Evolutionary conservation across 768 basidiomycete genomes (phyloP).

Genomic region (Sarcodon aspratus): DNA sequence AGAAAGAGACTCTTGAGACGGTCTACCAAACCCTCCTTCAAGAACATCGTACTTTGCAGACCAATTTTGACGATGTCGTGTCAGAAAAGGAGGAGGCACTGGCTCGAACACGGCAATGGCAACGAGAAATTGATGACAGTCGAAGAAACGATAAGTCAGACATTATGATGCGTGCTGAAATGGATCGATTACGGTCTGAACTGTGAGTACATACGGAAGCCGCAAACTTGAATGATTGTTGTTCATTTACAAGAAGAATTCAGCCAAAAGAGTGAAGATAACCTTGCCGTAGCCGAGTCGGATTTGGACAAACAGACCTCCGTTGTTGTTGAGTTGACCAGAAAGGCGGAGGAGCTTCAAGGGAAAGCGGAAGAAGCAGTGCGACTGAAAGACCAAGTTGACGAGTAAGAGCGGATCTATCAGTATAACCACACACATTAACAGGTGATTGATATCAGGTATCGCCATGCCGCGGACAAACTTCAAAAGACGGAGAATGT

Average conservation of each 20-base stretch:
- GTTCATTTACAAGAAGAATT: conserved; percentile 17
- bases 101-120: conserved; percentile 45
- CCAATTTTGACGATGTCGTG: conserved; percentile 61
- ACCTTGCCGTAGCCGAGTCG: conserved; percentile 68
- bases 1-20: conserved; percentile 82
- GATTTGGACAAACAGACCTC: conserved; percentile 74
- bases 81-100: conserved; percentile 74
- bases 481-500: conserved; percentile 93
- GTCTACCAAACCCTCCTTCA: conserved; percentile 66
- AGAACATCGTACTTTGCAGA: conserved; percentile 66
- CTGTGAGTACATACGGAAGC: conserved; percentile 47
- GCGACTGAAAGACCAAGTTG: conserved; percentile 84
- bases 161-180: conserved; percentile 66
- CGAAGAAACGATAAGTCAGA: conserved; percentile 62
- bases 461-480: conserved; percentile 85
- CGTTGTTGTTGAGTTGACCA: conserved; percentile 60
- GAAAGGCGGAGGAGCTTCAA: conserved; percentile 76
- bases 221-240: neutral
- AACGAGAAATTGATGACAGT: conserved; percentile 45
- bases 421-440: neutral
- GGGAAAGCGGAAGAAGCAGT: conserved; percentile 64
- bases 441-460: conserved; percentile 31
- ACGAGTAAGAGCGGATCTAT: conserved; percentile 54
- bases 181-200: conserved; percentile 70
- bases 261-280: conserved; percentile 93